These are phyloP conservation scores for Alternaria sp. DNA, from an alignment of 2,329 filamentous ascomycete species.

Conservation along the genomic window DNA sequence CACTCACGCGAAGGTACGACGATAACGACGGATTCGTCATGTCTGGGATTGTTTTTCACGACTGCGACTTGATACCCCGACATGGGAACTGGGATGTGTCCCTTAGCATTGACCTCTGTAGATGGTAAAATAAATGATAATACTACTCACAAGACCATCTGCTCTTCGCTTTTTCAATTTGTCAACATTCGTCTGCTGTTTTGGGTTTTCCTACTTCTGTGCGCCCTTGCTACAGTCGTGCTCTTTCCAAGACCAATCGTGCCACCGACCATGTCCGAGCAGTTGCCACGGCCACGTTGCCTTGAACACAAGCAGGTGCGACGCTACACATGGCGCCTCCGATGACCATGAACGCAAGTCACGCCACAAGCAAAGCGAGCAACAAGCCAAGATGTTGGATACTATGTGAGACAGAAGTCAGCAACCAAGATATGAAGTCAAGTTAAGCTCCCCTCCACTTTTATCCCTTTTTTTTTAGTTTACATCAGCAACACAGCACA, in stretches of 20 bases:
- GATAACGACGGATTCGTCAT: slow-evolving; percentile 35
- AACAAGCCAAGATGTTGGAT: neutral
- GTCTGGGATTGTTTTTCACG: slow-evolving; percentile 30
- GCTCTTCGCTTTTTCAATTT: neutral
- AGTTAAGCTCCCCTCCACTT: slow-evolving; percentile 2
- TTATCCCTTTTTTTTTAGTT: neutral
- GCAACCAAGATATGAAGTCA: slow-evolving; percentile 1
- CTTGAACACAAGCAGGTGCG: neutral
- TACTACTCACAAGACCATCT: slow-evolving; percentile 20
- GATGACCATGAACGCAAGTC: neutral
- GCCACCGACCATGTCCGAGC: neutral
- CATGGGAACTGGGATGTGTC: slow-evolving; percentile 25
- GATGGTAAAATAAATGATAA: slow-evolving; percentile 40
- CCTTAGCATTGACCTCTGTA: slow-evolving; percentile 28
- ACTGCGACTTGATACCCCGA: slow-evolving; percentile 48
- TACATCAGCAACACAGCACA: neutral
- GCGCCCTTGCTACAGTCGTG: neutral
- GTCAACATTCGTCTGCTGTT: neutral
- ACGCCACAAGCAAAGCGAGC: neutral
- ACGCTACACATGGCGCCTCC: neutral
- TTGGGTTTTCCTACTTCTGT: neutral
- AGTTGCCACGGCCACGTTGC: neutral
- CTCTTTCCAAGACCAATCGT: too few species aligned
- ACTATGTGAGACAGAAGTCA: neutral
- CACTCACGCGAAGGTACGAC: slow-evolving; percentile 33